Evolutionary conservation across 2,329 filamentous ascomycete genomes (phyloP).

Genomic region (Alternaria novae-zelandiae): DNA sequence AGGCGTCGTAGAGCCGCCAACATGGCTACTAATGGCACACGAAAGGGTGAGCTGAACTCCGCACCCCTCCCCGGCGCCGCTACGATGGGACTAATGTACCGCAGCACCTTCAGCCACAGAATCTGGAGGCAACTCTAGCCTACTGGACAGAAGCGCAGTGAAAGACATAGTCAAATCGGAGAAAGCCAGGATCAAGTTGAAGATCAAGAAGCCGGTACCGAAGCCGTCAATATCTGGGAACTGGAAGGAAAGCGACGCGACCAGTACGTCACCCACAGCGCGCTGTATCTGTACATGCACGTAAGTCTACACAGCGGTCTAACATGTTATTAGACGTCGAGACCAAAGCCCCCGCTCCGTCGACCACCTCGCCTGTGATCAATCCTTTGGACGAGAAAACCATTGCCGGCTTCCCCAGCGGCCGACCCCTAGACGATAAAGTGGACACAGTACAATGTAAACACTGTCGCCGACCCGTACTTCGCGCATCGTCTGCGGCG

Average conservation of each 20-base stretch:
- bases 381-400: conserved; percentile 75
- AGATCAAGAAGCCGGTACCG: conserved; percentile 66
- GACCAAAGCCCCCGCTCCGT: conserved; percentile 28
- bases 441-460: conserved; percentile 84
- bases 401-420: conserved; percentile 79
- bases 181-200: conserved; percentile 50
- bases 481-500: conserved; percentile 74
- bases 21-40: conserved; percentile 47
- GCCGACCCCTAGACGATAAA: conserved; percentile 79
- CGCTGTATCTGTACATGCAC: not conserved
- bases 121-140: conserved; percentile 15
- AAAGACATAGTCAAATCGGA: conserved; percentile 47
- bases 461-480: conserved; percentile 88
- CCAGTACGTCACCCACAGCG: conserved; percentile 57
- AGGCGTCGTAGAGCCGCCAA: conserved; percentile 37
- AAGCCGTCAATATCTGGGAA: conserved; percentile 72
- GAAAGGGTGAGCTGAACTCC: conserved; percentile 42
- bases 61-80: conserved; percentile 20
- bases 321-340: conserved; percentile 29
- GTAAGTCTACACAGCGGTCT: conserved; percentile 1
- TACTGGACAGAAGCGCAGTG: conserved; percentile 38
- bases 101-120: conserved; percentile 34
- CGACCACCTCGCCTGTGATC: conserved; percentile 48
- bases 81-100: conserved; percentile 24
- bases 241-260: conserved; percentile 71